Evolutionary conservation across 2,329 filamentous ascomycete genomes (phyloP).

Genomic region (Colletotrichum phormii): DNA sequence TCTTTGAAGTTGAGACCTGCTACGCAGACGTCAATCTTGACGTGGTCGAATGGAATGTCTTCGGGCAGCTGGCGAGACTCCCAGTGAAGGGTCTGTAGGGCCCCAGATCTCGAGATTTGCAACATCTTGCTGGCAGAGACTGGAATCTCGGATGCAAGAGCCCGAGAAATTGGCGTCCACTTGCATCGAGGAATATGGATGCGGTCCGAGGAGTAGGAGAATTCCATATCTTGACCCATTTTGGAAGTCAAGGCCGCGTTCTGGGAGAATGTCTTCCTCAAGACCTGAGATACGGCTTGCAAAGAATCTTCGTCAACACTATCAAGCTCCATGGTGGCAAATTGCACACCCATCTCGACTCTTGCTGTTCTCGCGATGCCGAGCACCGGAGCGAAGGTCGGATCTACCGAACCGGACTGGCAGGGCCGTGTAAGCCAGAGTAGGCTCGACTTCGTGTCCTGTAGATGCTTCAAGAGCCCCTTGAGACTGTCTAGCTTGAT

Average conservation of each 20-base stretch:
- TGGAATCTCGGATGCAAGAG: background rate
- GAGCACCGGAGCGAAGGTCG: slow-evolving; percentile 42
- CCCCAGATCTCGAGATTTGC: background rate
- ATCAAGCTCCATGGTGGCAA: slow-evolving; percentile 47
- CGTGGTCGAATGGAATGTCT: background rate
- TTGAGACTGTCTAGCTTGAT: background rate
- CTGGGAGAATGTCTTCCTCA: accelerated
- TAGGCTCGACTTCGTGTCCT: background rate
- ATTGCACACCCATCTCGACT: slow-evolving; percentile 42
- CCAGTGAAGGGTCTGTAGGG: slow-evolving; percentile 7
- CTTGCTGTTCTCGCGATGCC: slow-evolving; percentile 45
- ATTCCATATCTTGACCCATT: background rate
- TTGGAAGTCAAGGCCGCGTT: accelerated
- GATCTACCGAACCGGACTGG: slow-evolving; percentile 42
- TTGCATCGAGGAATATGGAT: slow-evolving; percentile 9
- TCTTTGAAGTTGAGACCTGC: slow-evolving; percentile 44
- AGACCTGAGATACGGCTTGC: background rate
- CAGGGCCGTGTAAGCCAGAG: slow-evolving; percentile 46
- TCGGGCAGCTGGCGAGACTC: background rate
- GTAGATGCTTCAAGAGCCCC: background rate
- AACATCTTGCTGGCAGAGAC: background rate
- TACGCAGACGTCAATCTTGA: slow-evolving; percentile 36
- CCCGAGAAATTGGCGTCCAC: background rate
- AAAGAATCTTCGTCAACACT: background rate
- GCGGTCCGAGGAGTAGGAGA: background rate